Percentiles rank a stretch among this genome's conserved stretches.
Conservation (phyloP, 2,329 filamentous ascomycete genomes). For the Ramularia endophylla region DNA sequence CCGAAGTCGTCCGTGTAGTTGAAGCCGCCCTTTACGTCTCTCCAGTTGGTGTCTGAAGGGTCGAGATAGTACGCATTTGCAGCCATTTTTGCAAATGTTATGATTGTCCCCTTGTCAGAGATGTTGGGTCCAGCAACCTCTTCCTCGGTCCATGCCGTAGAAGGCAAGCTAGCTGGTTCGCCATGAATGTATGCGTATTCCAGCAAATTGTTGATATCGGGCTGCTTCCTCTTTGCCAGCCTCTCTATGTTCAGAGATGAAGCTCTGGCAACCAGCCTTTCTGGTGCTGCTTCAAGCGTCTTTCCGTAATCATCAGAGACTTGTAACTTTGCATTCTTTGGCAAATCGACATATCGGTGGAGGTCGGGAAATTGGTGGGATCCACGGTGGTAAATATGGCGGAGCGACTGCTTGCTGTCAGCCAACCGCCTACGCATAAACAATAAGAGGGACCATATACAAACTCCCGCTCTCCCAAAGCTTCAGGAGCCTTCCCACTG, state of each 20-base stretch:
- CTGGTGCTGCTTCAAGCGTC: slow-evolving; percentile 35
- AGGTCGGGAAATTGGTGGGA: slow-evolving; percentile 70
- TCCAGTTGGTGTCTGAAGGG: slow-evolving; percentile 70
- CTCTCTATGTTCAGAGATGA: slow-evolving; percentile 63
- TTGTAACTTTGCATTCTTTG: slow-evolving; percentile 44
- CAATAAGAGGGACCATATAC: slow-evolving; percentile 13
- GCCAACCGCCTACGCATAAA: neutral
- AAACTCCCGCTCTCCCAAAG: slow-evolving; percentile 25
- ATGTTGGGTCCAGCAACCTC: slow-evolving; percentile 73
- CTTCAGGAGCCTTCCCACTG: slow-evolving; percentile 9
- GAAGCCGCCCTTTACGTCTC: slow-evolving; percentile 70
- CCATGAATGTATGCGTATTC: slow-evolving; percentile 64
- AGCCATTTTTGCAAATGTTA: slow-evolving; percentile 82
- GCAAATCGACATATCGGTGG: slow-evolving; percentile 70
- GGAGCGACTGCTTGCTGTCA: slow-evolving; percentile 50
- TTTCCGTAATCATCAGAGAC: slow-evolving; percentile 25
- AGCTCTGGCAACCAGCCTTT: slow-evolving; percentile 39
- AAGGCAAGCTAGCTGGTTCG: slow-evolving; percentile 59
- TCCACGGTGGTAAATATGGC: slow-evolving; percentile 91
- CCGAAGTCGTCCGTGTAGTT: slow-evolving; percentile 88
- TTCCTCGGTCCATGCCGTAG: slow-evolving; percentile 77
- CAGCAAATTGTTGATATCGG: slow-evolving; percentile 72
- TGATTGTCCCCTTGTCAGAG: slow-evolving; percentile 75
- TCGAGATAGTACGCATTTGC: slow-evolving; percentile 80
- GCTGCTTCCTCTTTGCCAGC: slow-evolving; percentile 69